These are phyloP conservation scores for Triticum timopheevii DNA, from an alignment of 176 grass and related monocot species.

Conservation along the genomic window DNA sequence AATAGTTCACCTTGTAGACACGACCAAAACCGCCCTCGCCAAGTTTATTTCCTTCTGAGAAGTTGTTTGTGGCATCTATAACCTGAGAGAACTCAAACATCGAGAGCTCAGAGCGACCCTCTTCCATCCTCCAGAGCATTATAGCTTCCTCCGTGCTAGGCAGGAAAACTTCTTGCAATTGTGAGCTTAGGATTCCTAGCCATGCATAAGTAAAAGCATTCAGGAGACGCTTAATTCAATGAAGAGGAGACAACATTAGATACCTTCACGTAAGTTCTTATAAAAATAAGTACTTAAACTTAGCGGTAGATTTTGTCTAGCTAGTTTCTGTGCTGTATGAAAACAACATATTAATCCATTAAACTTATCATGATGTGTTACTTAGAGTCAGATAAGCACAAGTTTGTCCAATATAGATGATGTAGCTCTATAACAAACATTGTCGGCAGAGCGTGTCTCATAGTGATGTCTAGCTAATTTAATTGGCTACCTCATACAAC, in stretches of 20 bases:
- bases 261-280: background rate
- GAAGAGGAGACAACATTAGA: background rate
- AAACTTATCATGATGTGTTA: no score
- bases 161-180: background rate
- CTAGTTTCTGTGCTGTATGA: background rate
- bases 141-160: background rate
- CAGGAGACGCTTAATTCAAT: background rate
- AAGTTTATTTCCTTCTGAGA: slow-evolving; percentile 45
- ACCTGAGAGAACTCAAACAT: slow-evolving; percentile 30
- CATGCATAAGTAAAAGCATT: background rate
- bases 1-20: slow-evolving; percentile 42
- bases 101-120: background rate
- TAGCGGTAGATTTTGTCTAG: no score
- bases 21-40: slow-evolving; percentile 52
- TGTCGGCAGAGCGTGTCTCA: no score
- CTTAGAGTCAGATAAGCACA: no score
- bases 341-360: no score
- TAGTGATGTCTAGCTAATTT: no score
- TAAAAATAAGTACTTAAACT: background rate
- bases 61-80: slow-evolving; percentile 36
- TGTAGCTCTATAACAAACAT: no score
- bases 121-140: background rate
- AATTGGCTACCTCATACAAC: no score
- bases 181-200: background rate
- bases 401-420: no score